Evolutionary conservation across 768 basidiomycete genomes (phyloP), one percentile per base, ranked within the genome.

Genomic region (Scleroderma citrinum): DNA sequence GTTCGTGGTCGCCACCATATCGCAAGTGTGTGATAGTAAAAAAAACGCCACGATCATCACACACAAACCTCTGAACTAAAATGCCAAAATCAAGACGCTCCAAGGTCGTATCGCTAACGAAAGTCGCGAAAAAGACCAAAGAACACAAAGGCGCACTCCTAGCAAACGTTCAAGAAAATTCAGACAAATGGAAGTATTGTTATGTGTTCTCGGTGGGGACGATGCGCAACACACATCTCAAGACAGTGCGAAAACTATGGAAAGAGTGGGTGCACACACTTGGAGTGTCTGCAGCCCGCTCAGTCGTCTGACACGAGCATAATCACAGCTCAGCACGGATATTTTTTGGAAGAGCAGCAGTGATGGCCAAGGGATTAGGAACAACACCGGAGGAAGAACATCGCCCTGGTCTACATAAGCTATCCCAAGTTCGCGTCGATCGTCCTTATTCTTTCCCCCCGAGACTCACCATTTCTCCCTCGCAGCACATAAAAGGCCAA

Each of bases 331-430:
- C 91, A 53, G 92, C 90, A 47, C 82, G 92, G 57, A 81, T 95
- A 69, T 94, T 92, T 67, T 91, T 94, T 71, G 90, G 87, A 14
- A 77, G 83, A 60, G 79, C 81, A 39, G 81, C 85, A 10, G 91
- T 99, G 23, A 95, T 99, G 90, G 90, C 92, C 21, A 97, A 95
- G 66, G 95, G 92, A 36, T 76, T 99, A 14, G 96, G 96, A 4
- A 80, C 81, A 35, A 87, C 91, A 6, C 76, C 78, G 35, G 94
- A 89, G 65, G 87, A 88, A 54, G 96, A 98, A 69, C 84, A 92
- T 66, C 77, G 78, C 44, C 67, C 74, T 52, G 93, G 92, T 5
- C 66, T 96, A 40, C 76, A 83, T 57, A 81, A 86, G 65, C 77
- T 98, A 37, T 87, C 92, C 31, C 75, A 82, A 64, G 93, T 87